Evolutionary conservation across 2,329 filamentous ascomycete species (phyloP), one percentile per base, ranked within the genome.

Genomic region (Arthrocladium fulminans): DNA sequence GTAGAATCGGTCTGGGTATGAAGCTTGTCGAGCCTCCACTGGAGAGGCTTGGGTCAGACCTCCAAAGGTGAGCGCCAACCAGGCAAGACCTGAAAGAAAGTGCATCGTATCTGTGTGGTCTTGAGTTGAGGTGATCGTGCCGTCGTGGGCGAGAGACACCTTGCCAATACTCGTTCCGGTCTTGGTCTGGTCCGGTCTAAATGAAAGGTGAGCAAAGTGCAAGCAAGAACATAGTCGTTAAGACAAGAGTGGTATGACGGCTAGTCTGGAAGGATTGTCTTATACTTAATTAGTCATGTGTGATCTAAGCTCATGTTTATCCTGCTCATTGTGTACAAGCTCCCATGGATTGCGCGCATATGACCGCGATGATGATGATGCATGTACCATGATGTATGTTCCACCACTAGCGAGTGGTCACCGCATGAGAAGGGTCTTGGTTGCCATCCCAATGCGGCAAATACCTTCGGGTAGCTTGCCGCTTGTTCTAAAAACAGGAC

Each of bases 1-100:
- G 20, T 55, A 51, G 47, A 55, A 57, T 19, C 39, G 39, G n/a
- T 51, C 27, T 20, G 54, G 54, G 20, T 38, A 35, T 7, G 49
- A 47, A 13, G 54, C 51, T 19, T 53, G 48, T 49, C 52, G 48
- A 19, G 32, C 43, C 29, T 56, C 32, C 22, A 55, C 6, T n/a
- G 54, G 52, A 6, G 49, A 52, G 24, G 54, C 49, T n/a, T 32
- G 37, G 13, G 48, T 20, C 20, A 52, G 34, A 13, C 34, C 17
- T 24, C 39, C 12, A 25, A 54, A 2, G n/a, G 49, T 41, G 6
- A 56, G 35, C 17, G 43, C 23, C 20, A 25, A 5, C 3, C 46
- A 32, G 48, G 51, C 44, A 46, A 56, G 35, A 19, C 48, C 10
- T 22, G 41, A 25, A 19, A 48, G 30, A 45, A 54, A 38, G 20